These are phyloP conservation scores for Ustilago sp. DNA, from an alignment of 1,284 basidiomycete genomes.

Conservation along the genomic window DNA sequence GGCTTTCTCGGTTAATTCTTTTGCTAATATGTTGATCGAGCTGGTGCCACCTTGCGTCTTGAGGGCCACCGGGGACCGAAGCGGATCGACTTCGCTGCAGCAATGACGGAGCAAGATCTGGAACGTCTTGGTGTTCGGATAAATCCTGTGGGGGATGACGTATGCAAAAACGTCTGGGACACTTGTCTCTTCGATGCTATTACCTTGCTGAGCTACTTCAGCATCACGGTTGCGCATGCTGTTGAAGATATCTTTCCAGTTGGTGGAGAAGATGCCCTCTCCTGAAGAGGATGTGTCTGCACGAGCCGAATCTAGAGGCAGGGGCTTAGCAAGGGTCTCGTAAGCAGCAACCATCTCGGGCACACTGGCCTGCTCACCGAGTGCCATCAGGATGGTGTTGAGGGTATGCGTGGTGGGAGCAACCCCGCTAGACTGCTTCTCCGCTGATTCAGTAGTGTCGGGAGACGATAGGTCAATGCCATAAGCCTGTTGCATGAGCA, in stretches of 20 bases:
- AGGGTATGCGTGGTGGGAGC: constrained; percentile 60
- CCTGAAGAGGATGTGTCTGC: constrained; percentile 8
- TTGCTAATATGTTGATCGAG: constrained; percentile 27
- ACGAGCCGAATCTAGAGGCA: constrained; percentile 23
- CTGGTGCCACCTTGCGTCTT: constrained; percentile 33
- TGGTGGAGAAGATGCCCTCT: constrained; percentile 44
- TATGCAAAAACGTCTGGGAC: constrained; percentile 34
- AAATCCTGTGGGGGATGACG: constrained; percentile 26
- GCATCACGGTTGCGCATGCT: constrained; percentile 36
- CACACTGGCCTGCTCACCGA: constrained; percentile 65
- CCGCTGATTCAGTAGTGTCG: constrained; percentile 31
- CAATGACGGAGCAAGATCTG: constrained; percentile 55
- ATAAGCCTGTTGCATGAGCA: constrained; percentile 58
- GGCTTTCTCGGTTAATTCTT: constrained; percentile 40
- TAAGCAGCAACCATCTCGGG: constrained; percentile 65
- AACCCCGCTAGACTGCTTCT: constrained; percentile 16
- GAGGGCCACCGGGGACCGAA: constrained; percentile 52
- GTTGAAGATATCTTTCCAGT: constrained; percentile 42
- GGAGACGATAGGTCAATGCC: constrained; percentile 60
- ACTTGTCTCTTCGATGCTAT: constrained; percentile 5
- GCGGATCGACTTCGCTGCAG: constrained; percentile 54
- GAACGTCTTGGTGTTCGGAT: constrained; percentile 62
- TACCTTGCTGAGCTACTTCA: constrained; percentile 15
- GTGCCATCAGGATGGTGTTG: constrained; percentile 66
- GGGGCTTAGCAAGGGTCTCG: constrained; percentile 60